Base-by-base conservation (phyloP, 2,329 filamentous ascomycete species). In the Cryoendolithus antarcticus region DNA sequence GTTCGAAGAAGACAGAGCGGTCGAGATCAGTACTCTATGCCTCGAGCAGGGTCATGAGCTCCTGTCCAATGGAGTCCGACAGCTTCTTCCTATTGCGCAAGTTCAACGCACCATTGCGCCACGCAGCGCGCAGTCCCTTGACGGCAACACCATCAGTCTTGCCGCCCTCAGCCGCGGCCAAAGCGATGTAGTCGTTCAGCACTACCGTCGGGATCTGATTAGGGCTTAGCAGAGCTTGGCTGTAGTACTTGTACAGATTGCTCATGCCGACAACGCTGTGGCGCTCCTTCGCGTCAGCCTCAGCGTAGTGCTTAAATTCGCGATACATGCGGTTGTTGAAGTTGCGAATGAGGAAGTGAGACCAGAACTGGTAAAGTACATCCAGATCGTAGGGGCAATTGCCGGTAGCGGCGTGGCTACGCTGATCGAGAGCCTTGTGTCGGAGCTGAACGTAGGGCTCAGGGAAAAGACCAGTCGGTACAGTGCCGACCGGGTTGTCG, bases 251-350 rank as follows among this genome's bases (percentile, higher is more conserved):
- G 49, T 82, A 64, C 39, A 86, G 64, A 55, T 72, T 72, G 42
- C 67, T 68, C 54, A 82, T 64, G 35, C 81, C 81, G 46, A 64
- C 63, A 43, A 65, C 64, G 43, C 67, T 67, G 52, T 63, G 62
- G 51, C 65, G 65, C 46, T 69, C 59, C 41, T 61, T 58, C 40
- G 70, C 66, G 60, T 86, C 82, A 54, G 80, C 74, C 45, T 79
- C 62, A 40, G 82, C 81, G 56, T 73, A 69, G 51, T 66, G 64
- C 47, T 75, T 74, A 63, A 86, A 86, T 58, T 86, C 81, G 55
- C 74, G 66, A 63, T 86, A 86, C 75, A 88, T 82, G 55, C 66
- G 67, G 42, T 70, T 67, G 59, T 86, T 82, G 70, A 86, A 86
- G 61, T 82, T 79, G 52, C 75, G 70, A 46, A 77, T 70, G 46